Evolutionary conservation across 2,329 filamentous ascomycete genomes (phyloP), one percentile per base, ranked within the genome.

Genomic region (Chaetoscypha palmicola): DNA sequence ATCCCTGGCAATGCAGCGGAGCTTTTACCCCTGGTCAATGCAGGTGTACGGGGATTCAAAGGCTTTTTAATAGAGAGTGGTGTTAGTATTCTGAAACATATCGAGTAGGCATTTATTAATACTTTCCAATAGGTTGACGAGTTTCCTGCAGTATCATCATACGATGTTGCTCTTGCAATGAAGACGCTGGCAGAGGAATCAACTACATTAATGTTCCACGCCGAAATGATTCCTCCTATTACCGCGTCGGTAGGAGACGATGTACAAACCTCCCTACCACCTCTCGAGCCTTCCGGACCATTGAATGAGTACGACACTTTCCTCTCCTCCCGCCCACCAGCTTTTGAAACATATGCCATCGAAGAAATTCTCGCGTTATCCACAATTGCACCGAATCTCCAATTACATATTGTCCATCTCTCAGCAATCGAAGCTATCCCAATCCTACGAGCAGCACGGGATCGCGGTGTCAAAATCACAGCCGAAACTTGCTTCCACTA

Each of bases 151-250:
- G 83, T 97, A n/a, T 84, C 84, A 0, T 74, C 86, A 1, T 64
- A 67, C 11, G 92, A 97, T 63, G 85, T 97, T 46, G 71, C 76
- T 1, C 75, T 85, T 30, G 90, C 86, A 33, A 90, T 98, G 77
- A 70, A 72, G 22, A 86, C 83, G 36, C 76, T 98, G 49, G 85
- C 86, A 48, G 80, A 87, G 55, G 76, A 82, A 42, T 76, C 87
- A 14, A 97, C 92, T 2, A 94, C 89, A 0, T 79, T 97, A 57
- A 97, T 98, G 91, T 98, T 98, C 70, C 92, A 98, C 62, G 92
- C 92, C 45, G 92, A 98, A 66, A 97, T 96, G 89, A 82, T 94
- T 10, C 89, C 91, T n/a, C 86, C 88, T 14, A 85, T 90, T 53
- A 68, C 85, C 38, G 78, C 79, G 53, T 89, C 86, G 0, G 84